A percentile compares a stretch with the other conserved stretches of the same genome.
These are phyloP conservation scores for Penicillium janthinellum DNA, from an alignment of 2,329 filamentous ascomycete species.

Conservation along the genomic window DNA sequence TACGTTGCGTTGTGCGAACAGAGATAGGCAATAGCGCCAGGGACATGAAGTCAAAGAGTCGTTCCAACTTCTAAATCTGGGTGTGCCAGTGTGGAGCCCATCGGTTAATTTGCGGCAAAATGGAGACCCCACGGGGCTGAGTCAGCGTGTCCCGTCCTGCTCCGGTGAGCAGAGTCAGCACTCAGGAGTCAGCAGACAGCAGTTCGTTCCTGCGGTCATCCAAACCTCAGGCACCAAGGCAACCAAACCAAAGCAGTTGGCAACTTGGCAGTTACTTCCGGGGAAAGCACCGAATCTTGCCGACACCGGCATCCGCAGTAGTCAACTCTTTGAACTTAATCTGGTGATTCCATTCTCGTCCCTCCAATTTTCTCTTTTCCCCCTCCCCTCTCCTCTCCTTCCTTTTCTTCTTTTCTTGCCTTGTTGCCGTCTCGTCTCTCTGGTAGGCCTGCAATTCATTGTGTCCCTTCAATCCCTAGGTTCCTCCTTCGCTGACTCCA, in stretches of 20 bases:
- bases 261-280: slow-evolving; percentile 1
- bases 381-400: slow-evolving; percentile 11
- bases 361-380: slow-evolving; percentile 16
- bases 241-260: background rate
- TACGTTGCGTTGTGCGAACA: too few relatives aligned
- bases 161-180: slow-evolving; percentile 14
- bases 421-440: background rate
- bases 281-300: slow-evolving; percentile 24
- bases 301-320: slow-evolving; percentile 20
- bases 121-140: slow-evolving; percentile 18
- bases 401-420: slow-evolving; percentile 7
- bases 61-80: too few relatives aligned
- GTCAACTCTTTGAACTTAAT: background rate
- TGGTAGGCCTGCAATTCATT: slow-evolving; percentile 7
- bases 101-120: background rate
- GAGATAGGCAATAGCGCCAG: background rate
- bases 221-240: background rate
- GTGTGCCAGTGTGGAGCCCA: background rate
- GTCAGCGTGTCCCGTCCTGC: background rate
- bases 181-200: slow-evolving; percentile 21
- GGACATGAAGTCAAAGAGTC: background rate
- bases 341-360: background rate
- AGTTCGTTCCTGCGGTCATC: slow-evolving; percentile 18
- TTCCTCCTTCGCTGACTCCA: slow-evolving; percentile 5
- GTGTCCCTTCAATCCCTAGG: background rate